These are phyloP conservation scores for Fusarium pseudocircinatum DNA, from an alignment of 2,329 filamentous ascomycete genomes.

Conservation along the genomic window DNA sequence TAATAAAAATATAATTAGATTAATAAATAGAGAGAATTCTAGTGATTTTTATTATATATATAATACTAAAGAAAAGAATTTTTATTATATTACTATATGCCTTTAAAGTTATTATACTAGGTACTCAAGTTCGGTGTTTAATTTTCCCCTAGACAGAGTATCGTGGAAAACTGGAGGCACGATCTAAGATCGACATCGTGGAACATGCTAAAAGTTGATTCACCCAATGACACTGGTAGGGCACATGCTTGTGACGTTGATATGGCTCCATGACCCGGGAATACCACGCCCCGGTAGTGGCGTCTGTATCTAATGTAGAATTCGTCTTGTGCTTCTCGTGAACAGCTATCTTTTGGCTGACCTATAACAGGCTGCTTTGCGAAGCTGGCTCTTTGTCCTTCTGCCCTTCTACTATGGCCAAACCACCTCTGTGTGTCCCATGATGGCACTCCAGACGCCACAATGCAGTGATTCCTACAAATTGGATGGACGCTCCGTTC, in stretches of 20 bases:
- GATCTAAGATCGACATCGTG: background rate
- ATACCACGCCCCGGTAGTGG: background rate
- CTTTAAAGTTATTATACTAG: too few species aligned
- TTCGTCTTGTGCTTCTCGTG: background rate
- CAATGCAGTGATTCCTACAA: background rate
- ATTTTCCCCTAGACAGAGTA: too few species aligned
- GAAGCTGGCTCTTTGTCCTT: background rate
- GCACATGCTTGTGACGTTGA: constrained; percentile 22
- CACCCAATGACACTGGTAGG: background rate
- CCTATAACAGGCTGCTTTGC: constrained; percentile 8
- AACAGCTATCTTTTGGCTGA: background rate
- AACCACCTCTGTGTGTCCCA: background rate
- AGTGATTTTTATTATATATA: too few species aligned
- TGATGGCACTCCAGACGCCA: constrained; percentile 1
- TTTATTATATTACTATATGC: too few species aligned
- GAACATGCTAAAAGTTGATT: background rate
- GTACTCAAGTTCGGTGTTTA: too few species aligned
- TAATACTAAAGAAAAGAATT: too few species aligned
- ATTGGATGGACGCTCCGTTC: constrained; percentile 1
- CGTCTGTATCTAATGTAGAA: background rate
- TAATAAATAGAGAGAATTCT: too few species aligned
- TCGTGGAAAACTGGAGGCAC: background rate
- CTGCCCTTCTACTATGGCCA: background rate
- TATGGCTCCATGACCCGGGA: constrained; percentile 6
- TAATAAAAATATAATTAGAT: too few species aligned